Base-by-base conservation (phyloP, 1,139 yeast species). In the Sugiyamaella grinbergsii region DNA sequence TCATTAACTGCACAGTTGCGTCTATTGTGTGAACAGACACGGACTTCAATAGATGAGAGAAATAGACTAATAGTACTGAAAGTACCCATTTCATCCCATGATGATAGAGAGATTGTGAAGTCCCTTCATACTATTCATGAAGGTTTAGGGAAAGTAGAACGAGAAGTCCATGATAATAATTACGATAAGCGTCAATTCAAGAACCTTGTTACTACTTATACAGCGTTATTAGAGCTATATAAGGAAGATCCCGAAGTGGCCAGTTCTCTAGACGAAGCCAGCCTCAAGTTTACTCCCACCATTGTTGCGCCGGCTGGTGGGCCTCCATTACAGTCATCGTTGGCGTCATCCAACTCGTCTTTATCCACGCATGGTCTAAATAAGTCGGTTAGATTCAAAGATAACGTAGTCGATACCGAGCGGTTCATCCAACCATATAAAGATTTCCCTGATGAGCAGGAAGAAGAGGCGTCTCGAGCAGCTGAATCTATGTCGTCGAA, bases 71-170 rank as follows among this genome's bases (percentile, higher is more conserved):
- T 69, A 16, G 61, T 65, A 18, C 70, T 81, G 31, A 71, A 73
- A 39, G 70, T 80, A 31, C 72, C 75, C 19, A 83, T 84, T 2
- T 75, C 83, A 1, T 65, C 72, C 5, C 73, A 76, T 44, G 87
- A 81, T 54, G 80, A 79, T 57, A 71, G 70, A 50, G 87, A 81
- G 52, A 63, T 83, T 36, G 71, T 74, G 28, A 71, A 70, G 44
- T 67, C 72, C 24, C 62, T 83, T 47, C 64, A 64, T 36, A 72
- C 75, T 56, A 66, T 77, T 24, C 64, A 62, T 22, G 62, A 62
- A 38, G 72, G 70, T 24, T 54, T 72, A 64, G 56, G 57, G 58
- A 52, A 57, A 69, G 59, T 29, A 5, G 42, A 41, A 28, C 41
- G 44, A 26, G 42, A 28, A 42, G 36, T 23, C 19, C 50, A 23